Percentiles rank a stretch among this genome's conserved stretches.
These are phyloP conservation scores for Besnoitia besnoiti DNA, from an alignment of 169 alveolate genomes.

Conservation along the genomic window DNA sequence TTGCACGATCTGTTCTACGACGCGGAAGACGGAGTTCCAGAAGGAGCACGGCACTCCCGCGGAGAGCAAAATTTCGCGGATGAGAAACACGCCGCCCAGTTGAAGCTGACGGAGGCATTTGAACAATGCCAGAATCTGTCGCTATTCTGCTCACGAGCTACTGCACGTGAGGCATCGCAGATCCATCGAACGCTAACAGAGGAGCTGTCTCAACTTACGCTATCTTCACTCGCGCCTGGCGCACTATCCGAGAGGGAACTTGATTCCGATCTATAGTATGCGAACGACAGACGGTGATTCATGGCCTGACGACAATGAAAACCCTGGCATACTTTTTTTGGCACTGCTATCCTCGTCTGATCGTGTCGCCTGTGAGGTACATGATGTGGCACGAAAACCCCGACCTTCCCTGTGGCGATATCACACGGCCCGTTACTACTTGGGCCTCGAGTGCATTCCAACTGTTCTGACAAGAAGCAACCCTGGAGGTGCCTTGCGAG, in stretches of 20 bases:
- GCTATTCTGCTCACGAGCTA: neutral
- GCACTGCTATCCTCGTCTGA: no score
- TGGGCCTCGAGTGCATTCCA: no score
- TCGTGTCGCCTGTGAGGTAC: no score
- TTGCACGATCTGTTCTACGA: neutral
- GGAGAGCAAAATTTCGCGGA: neutral
- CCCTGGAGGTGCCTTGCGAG: no score
- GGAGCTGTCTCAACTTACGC: neutral
- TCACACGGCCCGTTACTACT: no score
- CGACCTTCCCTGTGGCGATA: no score
- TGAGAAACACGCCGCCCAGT: neutral
- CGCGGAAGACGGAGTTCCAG: neutral
- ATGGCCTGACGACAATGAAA: no score
- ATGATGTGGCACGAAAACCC: no score
- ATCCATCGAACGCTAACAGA: neutral
- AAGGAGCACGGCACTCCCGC: neutral
- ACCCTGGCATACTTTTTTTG: no score
- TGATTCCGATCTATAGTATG: neutral
- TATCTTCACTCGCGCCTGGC: slow-evolving; percentile 5
- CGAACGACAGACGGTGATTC: no score
- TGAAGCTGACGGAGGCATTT: neutral
- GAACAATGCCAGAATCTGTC: neutral
- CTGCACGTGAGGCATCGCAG: neutral
- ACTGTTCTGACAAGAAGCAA: no score
- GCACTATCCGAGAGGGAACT: slow-evolving; percentile 16